These are phyloP conservation scores for Nectriaceae sp. DNA, from an alignment of 2,329 filamentous ascomycete species.

Conservation along the genomic window DNA sequence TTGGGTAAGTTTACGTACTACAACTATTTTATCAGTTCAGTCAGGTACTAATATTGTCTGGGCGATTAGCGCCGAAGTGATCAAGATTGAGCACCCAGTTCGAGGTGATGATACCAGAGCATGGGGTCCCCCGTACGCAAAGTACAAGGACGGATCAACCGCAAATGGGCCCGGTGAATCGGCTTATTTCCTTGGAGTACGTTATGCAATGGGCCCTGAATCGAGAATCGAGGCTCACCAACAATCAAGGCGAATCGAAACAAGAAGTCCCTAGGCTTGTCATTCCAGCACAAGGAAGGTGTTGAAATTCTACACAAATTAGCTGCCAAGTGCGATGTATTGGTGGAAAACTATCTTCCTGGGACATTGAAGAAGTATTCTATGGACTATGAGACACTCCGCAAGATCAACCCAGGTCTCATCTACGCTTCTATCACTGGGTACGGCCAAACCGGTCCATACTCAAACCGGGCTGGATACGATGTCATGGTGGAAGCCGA, in stretches of 20 bases:
- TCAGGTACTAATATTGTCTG: neutral
- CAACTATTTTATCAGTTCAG: neutral
- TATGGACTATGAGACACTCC: constrained; percentile 83
- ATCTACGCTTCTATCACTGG: constrained; percentile 97
- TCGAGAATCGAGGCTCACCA: constrained; percentile 14
- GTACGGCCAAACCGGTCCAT: constrained; percentile 94
- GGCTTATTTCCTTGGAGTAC: constrained; percentile 91
- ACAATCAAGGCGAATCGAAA: constrained; percentile 81
- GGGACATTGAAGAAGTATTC: constrained; percentile 86
- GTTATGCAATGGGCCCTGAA: constrained; percentile 9
- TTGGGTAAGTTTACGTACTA: constrained; percentile 67
- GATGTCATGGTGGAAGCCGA: constrained; percentile 99
- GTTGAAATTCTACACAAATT: constrained; percentile 86
- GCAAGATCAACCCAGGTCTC: constrained; percentile 78
- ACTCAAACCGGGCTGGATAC: constrained; percentile 85
- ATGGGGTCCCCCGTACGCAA: constrained; percentile 94
- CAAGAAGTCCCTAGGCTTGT: constrained; percentile 91
- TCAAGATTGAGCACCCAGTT: constrained; percentile 94
- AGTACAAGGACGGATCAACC: constrained; percentile 64
- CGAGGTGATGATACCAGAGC: constrained; percentile 92
- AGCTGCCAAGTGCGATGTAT: constrained; percentile 80
- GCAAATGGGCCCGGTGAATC: constrained; percentile 80
- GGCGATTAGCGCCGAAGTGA: constrained; percentile 77
- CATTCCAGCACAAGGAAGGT: constrained; percentile 83
- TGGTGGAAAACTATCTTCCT: constrained; percentile 97